Conservation (phyloP, 2,329 filamentous ascomycete species). For the Madurella fahalii region DNA sequence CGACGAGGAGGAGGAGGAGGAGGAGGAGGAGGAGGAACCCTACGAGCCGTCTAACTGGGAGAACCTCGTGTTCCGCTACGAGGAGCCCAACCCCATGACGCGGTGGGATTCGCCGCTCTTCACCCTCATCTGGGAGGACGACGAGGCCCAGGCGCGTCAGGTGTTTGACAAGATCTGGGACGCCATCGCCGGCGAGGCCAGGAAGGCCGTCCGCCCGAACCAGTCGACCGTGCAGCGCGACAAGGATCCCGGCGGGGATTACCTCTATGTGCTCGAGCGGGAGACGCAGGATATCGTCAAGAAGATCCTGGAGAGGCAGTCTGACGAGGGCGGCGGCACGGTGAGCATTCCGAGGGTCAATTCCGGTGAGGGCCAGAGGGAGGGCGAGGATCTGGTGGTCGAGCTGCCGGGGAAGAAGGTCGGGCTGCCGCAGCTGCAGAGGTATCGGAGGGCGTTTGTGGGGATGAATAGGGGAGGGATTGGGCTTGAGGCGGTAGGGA, state of each 20-base stretch:
- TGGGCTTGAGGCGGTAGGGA: constrained; percentile 52
- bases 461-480: constrained; percentile 69
- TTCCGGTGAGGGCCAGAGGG: constrained; percentile 12
- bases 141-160: constrained; percentile 50
- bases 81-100: constrained; percentile 81
- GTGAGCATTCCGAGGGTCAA: constrained; percentile 36
- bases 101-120: constrained; percentile 83
- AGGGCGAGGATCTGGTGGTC: constrained; percentile 51
- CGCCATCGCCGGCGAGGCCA: constrained; percentile 58
- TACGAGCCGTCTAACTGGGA: constrained; percentile 64
- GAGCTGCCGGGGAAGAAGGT: constrained; percentile 63
- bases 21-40: constrained; percentile 37
- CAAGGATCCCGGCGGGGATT: constrained; percentile 64
- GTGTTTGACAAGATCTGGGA: constrained; percentile 71
- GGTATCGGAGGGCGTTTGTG: constrained; percentile 73
- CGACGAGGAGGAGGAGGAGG: constrained; percentile 33
- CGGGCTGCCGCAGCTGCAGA: constrained; percentile 71
- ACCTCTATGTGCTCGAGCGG: constrained; percentile 74
- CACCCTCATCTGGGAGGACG: constrained; percentile 72
- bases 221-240: constrained; percentile 65
- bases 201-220: constrained; percentile 67
- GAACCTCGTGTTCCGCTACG: constrained; percentile 75
- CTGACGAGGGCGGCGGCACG: constrained; percentile 57
- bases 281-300: constrained; percentile 74
- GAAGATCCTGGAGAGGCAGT: constrained; percentile 63